phyloP scores from a whole-genome alignment of 2,329 filamentous ascomycete species.

The Phoma herbarum region DNA sequence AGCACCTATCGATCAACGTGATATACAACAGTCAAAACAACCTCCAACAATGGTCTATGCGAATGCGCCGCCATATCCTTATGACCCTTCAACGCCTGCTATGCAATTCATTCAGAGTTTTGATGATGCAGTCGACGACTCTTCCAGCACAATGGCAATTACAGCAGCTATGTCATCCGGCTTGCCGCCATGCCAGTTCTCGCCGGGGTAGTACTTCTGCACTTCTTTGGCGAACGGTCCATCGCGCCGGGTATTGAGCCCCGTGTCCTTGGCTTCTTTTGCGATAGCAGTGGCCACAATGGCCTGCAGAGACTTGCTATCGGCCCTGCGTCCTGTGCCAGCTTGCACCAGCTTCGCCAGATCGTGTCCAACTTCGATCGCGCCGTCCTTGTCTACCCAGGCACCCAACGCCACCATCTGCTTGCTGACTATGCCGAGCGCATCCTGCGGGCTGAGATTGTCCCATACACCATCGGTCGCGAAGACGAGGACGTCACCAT shows the following conservation, averaged over 20 bases:
- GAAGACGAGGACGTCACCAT: conserved; percentile 93
- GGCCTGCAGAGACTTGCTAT: conserved; percentile 72
- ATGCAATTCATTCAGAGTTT: conserved; percentile 21
- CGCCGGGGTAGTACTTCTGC: conserved; percentile 83
- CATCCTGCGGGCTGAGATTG: conserved; percentile 90
- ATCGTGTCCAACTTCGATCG: conserved; percentile 64
- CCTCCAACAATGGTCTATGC: conserved; percentile 11
- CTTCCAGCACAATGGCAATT: conserved; percentile 62
- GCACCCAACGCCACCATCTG: conserved; percentile 78
- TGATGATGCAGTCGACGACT: conserved; percentile 21
- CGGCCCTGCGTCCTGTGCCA: conserved; percentile 54
- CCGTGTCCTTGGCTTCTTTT: conserved; percentile 82
- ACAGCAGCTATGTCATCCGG: conserved; percentile 94
- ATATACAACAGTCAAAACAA: conserved; percentile 15
- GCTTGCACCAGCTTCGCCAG: conserved; percentile 64
- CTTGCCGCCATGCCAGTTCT: conserved; percentile 91
- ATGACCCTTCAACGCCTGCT: conserved; percentile 17
- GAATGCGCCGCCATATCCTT: conserved; percentile 7
- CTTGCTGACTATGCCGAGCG: conserved; percentile 79
- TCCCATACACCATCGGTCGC: conserved; percentile 97
- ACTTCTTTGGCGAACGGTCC: conserved; percentile 96
- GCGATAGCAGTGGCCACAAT: conserved; percentile 81
- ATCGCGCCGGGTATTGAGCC: conserved; percentile 80
- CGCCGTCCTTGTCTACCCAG: conserved; percentile 68
- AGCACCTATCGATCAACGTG: conserved; percentile 2